phyloP scores from a whole-genome alignment of 2,329 filamentous ascomycete genomes.

The Tolypocladium cylindrosporum region DNA sequence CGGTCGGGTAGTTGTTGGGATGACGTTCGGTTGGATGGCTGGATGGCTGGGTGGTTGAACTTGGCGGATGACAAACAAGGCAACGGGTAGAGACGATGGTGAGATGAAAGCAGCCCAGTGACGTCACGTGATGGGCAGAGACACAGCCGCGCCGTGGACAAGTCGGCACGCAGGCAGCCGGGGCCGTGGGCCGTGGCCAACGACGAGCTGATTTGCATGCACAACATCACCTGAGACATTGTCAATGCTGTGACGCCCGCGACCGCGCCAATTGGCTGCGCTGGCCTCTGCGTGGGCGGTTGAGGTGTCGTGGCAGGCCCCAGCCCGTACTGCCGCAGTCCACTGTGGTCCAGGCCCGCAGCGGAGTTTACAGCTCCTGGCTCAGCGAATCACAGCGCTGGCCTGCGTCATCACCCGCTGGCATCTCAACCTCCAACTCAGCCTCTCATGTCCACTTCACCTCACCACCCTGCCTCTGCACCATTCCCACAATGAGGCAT shows the following conservation, averaged over 20 bases:
- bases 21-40: not conserved
- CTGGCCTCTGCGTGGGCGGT: not conserved
- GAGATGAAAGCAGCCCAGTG: not conserved
- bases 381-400: not conserved
- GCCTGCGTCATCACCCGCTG: not conserved
- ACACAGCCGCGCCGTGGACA: not conserved
- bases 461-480: not conserved
- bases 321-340: not conserved
- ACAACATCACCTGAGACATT: not conserved
- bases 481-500: conserved; percentile 24
- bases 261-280: not conserved
- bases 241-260: not conserved
- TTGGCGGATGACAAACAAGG: not conserved
- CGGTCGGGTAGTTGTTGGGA: not conserved
- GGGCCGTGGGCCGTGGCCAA: not conserved
- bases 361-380: not conserved
- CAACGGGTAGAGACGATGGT: not conserved
- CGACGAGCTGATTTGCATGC: not conserved
- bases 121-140: not conserved
- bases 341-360: not conserved
- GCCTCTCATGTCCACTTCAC: not conserved
- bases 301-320: not conserved
- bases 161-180: not conserved
- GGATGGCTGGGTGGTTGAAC: not conserved
- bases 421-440: not conserved